phyloP scores from a whole-genome alignment of 371 early-diverging fungal species.

The Fennellomyces sp. region DNA sequence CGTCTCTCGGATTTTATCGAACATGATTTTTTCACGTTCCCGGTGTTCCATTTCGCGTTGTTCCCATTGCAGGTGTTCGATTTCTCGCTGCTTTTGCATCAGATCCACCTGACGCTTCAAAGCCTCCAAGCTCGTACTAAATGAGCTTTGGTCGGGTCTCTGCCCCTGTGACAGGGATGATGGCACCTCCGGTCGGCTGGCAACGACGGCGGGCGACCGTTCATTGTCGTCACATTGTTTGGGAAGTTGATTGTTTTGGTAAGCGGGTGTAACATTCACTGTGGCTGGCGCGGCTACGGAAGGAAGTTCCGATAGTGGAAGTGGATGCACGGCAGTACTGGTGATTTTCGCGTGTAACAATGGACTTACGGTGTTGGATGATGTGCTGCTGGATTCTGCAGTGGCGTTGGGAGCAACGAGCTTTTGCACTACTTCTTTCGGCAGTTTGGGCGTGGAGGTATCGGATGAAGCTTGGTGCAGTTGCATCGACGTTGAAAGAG shows the following conservation, averaged over 20 bases:
- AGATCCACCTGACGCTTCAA: conserved; percentile 14
- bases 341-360: conserved; percentile 3
- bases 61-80: conserved; percentile 14
- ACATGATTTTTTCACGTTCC: conserved; percentile 9
- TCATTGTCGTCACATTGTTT: neutral
- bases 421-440: neutral
- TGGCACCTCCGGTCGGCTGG: too few species aligned
- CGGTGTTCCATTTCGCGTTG: conserved; percentile 14
- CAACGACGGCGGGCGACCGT: too few species aligned
- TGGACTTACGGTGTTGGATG: conserved; percentile 2
- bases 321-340: neutral
- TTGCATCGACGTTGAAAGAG: too few species aligned
- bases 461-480: too few species aligned
- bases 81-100: conserved; percentile 9
- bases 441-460: neutral
- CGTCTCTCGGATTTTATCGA: conserved; percentile 8
- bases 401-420: too few species aligned
- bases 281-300: neutral
- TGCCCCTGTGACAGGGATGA: neutral
- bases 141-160: too few species aligned
- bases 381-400: neutral
- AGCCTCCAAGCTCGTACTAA: conserved; percentile 9
- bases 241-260: neutral
- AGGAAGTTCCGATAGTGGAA: neutral
- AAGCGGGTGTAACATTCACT: too few species aligned